Evolutionary conservation across 1,284 basidiomycete genomes (phyloP), one percentile per base, ranked within the genome.

Genomic region (Salmacisia buchloeana): DNA sequence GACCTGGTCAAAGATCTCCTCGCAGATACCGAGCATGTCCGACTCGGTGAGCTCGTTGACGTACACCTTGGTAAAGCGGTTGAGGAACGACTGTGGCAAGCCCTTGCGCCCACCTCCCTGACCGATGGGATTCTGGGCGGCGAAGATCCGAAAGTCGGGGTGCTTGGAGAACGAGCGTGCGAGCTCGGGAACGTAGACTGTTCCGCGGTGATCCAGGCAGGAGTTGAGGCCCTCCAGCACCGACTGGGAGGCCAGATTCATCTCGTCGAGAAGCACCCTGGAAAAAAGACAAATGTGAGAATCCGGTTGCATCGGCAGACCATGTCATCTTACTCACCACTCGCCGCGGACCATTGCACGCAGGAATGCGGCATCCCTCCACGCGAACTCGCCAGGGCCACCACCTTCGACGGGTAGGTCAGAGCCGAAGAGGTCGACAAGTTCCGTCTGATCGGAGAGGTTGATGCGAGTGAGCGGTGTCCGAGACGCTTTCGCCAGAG

Each of bases 21-120:
- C 81, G 4, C 49, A 54, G 49, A 54, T 54, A 12, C n/a, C 18
- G 29, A 54, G 49, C 49, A 54, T 54, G 80, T 99, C 96, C 43
- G 85, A 82, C 0, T 87, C 80, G 0, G 88, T 86, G 60, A 98
- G 86, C 74, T 96, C 91, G 71, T 94, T 88, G 59, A 98, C 84
- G 79, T 93, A 92, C 45, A 98, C 94, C 81, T 96, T 94, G 27
- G 92, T 97, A 82, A 99, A 99, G 13, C 96, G 88, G 81, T 99
- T 97, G 60, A 98, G 84, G 82, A 97, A 97, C 0, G 94, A 97
- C 78, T 92, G 94, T 0, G 96, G 96, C 13, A 99, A 85, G 35
- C 96, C 96, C 81, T 99, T 99, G 56, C 96, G 87, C 9, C 94
- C 94, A 62, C 96, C 94, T 41, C 96, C 96, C 83, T 99, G 96